phyloP scores from a whole-genome alignment of 2,329 filamentous ascomycete species.

The Fusarium duplospermum region DNA sequence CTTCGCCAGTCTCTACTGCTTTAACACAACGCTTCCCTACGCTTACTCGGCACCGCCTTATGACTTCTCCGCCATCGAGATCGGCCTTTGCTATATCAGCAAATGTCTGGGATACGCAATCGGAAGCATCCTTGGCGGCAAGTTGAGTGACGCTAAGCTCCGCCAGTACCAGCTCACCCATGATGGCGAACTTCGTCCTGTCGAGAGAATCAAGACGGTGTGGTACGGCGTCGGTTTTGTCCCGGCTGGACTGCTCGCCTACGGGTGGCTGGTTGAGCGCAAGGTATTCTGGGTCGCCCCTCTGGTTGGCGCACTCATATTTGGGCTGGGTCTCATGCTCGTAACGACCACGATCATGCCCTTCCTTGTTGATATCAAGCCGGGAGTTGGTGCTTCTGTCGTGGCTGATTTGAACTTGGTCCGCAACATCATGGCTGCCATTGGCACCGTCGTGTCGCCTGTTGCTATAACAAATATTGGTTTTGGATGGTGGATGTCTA shows the following conservation, averaged over 20 bases:
- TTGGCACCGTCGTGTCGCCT: neutral
- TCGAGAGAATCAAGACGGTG: neutral
- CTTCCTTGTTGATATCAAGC: neutral
- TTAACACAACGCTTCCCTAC: neutral
- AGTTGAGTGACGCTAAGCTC: neutral
- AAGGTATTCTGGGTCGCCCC: neutral
- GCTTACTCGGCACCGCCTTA: neutral
- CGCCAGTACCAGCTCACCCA: neutral
- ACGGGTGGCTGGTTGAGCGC: neutral
- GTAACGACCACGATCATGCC: neutral
- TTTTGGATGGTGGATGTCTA: constrained; percentile 1
- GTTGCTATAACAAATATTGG: neutral
- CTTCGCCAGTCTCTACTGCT: neutral
- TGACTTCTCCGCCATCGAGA: neutral
- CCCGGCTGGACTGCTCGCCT: neutral
- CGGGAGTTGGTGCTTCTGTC: neutral
- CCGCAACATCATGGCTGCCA: neutral
- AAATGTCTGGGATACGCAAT: neutral
- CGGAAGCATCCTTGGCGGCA: neutral
- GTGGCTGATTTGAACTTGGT: neutral
- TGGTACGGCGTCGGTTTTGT: neutral
- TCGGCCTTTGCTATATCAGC: neutral
- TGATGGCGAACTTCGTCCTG: neutral
- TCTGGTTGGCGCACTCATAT: neutral
- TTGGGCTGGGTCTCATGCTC: neutral